A percentile compares a stretch with the other conserved stretches of the same genome.
Conservation (phyloP, 805 yeast genomes). For the Nakazawaea ishiwadae region DNA sequence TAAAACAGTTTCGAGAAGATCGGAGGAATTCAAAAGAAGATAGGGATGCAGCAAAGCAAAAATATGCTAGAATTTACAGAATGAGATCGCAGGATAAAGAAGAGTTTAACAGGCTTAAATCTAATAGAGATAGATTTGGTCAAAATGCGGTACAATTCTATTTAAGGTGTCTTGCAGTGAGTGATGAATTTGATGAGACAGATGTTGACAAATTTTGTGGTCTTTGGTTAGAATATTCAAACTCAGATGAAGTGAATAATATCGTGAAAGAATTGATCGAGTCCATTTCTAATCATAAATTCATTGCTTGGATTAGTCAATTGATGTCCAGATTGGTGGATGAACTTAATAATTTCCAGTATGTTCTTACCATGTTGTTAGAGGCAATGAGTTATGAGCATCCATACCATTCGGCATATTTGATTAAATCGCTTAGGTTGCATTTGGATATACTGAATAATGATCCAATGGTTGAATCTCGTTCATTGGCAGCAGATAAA, state of each 20-base stretch:
- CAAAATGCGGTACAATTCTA: slow-evolving; percentile 55
- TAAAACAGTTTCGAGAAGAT: slow-evolving; percentile 39
- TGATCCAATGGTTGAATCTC: slow-evolving; percentile 36
- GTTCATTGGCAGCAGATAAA: slow-evolving; percentile 47
- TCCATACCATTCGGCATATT: slow-evolving; percentile 72
- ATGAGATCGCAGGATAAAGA: slow-evolving; percentile 42
- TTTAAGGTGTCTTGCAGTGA: slow-evolving; percentile 44
- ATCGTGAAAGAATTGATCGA: slow-evolving; percentile 33
- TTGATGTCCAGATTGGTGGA: slow-evolving; percentile 62
- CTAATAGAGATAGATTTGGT: slow-evolving; percentile 38
- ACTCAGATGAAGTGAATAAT: slow-evolving; percentile 37
- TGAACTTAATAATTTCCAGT: slow-evolving; percentile 51
- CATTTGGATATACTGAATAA: slow-evolving; percentile 31
- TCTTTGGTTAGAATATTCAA: slow-evolving; percentile 69
- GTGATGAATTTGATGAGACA: slow-evolving; percentile 42
- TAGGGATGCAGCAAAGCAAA: slow-evolving; percentile 37
- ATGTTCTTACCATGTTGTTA: slow-evolving; percentile 42
- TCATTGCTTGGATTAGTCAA: slow-evolving; percentile 81
- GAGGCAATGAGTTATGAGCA: slow-evolving; percentile 44
- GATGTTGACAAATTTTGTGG: slow-evolving; percentile 76
- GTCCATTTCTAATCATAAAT: slow-evolving; percentile 51
- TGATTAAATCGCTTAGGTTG: slow-evolving; percentile 51
- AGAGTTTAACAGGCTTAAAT: slow-evolving; percentile 35
- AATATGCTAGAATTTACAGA: slow-evolving; percentile 38
- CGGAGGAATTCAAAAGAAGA: slow-evolving; percentile 38